Percentiles rank a stretch among this genome's conserved stretches.
These are phyloP conservation scores for Triticum monococcum DNA, from an alignment of 176 grass and related monocot species.

Conservation along the genomic window DNA sequence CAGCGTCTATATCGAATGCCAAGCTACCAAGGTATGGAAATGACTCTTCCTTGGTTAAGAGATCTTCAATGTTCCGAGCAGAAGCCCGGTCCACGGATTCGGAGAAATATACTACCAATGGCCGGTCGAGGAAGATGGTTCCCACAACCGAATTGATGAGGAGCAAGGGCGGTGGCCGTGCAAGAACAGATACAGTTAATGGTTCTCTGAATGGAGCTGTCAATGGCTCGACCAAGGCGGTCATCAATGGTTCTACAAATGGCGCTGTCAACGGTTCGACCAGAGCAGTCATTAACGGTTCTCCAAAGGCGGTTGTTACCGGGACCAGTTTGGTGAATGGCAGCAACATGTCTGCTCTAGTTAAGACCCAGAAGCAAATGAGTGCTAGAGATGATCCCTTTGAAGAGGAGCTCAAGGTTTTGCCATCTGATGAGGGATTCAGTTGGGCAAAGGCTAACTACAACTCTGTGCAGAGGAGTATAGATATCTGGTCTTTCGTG, in stretches of 20 bases:
- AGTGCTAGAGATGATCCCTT: constrained; percentile 38
- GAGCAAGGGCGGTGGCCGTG: constrained; percentile 35
- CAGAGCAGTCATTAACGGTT: constrained; percentile 25
- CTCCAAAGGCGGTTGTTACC: constrained; percentile 42
- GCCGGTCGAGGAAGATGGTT: constrained; percentile 73
- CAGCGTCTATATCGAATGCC: constrained; percentile 55
- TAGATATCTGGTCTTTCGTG: constrained; percentile 95
- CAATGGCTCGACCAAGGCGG: constrained; percentile 16
- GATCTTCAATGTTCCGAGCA: constrained; percentile 37
- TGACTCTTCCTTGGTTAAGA: constrained; percentile 34
- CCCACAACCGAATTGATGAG: constrained; percentile 58
- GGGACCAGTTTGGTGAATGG: constrained; percentile 70
- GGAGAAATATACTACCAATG: constrained; percentile 71
- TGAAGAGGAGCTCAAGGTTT: constrained; percentile 74
- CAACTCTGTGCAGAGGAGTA: constrained; percentile 74
- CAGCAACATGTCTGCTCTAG: constrained; percentile 50
- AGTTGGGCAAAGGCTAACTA: constrained; percentile 95
- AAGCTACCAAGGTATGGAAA: constrained; percentile 48
- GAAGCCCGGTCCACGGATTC: constrained; percentile 45
- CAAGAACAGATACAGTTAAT: constrained; percentile 41
- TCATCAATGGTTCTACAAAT: constrained; percentile 31
- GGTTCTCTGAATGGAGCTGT: constrained; percentile 38
- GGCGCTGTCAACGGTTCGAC: constrained; percentile 35
- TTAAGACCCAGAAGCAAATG: constrained; percentile 51
- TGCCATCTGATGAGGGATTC: constrained; percentile 93